Evolutionary conservation across 73 alveolate species (phyloP).

Genomic region (Paramecium biaurelia): DNA sequence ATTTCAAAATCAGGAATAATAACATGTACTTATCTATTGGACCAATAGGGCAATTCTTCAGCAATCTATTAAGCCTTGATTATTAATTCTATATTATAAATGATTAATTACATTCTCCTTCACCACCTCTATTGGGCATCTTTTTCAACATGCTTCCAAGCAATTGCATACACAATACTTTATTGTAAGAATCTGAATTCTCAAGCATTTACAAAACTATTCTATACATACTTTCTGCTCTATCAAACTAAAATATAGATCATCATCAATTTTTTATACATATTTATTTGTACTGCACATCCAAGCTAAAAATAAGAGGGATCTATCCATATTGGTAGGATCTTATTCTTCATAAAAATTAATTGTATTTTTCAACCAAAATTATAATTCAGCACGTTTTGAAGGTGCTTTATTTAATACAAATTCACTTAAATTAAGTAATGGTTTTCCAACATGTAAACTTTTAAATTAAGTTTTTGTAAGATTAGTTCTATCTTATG

Average conservation of each 20-base stretch:
- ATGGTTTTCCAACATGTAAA: constrained; percentile 45
- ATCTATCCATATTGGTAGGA: constrained; percentile 58
- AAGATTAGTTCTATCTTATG: constrained; percentile 32
- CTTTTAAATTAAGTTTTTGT: neutral
- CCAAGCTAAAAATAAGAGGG: constrained; percentile 38
- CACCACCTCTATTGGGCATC: neutral
- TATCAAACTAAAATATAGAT: neutral
- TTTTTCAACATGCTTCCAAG: neutral
- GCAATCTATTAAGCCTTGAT: neutral
- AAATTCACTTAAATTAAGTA: constrained; percentile 48
- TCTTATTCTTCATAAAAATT: constrained; percentile 49
- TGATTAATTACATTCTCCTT: neutral
- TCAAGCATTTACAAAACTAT: neutral
- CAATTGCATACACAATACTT: neutral
- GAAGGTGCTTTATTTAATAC: constrained; percentile 43
- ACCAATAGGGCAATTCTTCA: neutral
- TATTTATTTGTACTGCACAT: constrained; percentile 37
- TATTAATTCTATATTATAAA: neutral
- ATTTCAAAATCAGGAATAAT: neutral
- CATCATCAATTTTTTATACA: neutral
- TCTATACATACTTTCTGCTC: neutral
- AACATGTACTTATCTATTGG: neutral
- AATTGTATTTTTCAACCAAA: constrained; percentile 54
- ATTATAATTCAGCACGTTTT: constrained; percentile 4
- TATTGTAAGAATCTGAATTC: neutral